These are phyloP conservation scores for Lathyrus sativus DNA, from an alignment of 306 rosid species.

Conservation along the genomic window DNA sequence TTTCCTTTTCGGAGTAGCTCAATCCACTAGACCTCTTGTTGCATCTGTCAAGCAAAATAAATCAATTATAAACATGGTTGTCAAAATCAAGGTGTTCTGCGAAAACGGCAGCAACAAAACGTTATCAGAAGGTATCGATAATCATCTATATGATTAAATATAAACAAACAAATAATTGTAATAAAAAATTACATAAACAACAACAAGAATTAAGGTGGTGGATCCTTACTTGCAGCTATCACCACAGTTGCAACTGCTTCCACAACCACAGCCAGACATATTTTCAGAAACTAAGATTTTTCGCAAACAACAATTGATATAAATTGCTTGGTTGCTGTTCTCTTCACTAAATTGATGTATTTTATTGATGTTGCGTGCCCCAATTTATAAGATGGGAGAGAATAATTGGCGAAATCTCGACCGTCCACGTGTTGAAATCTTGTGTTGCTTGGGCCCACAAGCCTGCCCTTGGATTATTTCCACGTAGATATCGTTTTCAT, in stretches of 20 bases:
- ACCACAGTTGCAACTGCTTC: constrained; percentile 54
- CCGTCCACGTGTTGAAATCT: constrained; percentile 20
- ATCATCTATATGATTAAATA: not conserved
- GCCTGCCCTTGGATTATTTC: not conserved
- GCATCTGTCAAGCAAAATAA: constrained; percentile 42
- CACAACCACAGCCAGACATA: constrained; percentile 70
- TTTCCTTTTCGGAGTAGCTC: constrained; percentile 48
- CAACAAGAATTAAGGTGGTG: not conserved
- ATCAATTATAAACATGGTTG: not conserved
- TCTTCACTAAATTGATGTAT: not conserved
- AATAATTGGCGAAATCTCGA: not conserved
- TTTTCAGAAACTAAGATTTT: not conserved
- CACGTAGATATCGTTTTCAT: constrained; percentile 20
- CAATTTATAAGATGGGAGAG: not conserved
- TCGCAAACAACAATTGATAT: not conserved
- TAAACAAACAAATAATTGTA: not conserved
- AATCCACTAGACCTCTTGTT: constrained; percentile 50
- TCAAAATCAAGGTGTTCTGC: not conserved
- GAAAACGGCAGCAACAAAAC: no score
- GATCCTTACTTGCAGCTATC: constrained; percentile 47
- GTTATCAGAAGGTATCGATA: no score
- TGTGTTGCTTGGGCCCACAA: not conserved
- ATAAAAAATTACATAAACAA: not conserved
- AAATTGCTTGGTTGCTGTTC: not conserved
- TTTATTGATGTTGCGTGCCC: not conserved